Percentiles rank a stretch among this genome's conserved stretches.
phyloP scores from a whole-genome alignment of 2,329 filamentous ascomycete species.

The Colletotrichum sp. region DNA sequence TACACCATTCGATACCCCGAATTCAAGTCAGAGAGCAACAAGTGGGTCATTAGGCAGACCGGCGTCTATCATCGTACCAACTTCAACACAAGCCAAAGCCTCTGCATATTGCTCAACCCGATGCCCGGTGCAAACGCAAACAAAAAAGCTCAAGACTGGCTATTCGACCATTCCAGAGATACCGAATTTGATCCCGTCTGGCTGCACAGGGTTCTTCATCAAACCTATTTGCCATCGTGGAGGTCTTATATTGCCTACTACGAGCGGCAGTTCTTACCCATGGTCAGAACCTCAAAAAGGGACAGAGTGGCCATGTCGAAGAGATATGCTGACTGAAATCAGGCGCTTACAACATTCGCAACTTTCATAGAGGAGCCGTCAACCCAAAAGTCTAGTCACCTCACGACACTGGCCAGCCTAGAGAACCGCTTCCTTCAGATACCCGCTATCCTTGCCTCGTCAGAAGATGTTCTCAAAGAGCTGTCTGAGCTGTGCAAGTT shows the following conservation, averaged over 20 bases:
- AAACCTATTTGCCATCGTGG: background rate
- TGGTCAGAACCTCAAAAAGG: background rate
- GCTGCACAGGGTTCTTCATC: background rate
- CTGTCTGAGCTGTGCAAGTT: background rate
- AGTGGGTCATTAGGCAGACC: background rate
- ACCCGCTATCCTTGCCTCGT: background rate
- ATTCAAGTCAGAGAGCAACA: background rate
- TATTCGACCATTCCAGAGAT: background rate
- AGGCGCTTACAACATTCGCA: background rate
- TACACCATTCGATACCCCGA: background rate
- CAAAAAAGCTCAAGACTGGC: background rate
- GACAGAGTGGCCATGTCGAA: rapidly evolving
- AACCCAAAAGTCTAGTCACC: background rate
- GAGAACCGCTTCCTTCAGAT: background rate
- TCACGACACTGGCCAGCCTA: background rate
- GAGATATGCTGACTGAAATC: background rate
- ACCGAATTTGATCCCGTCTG: background rate
- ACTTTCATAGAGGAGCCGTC: background rate
- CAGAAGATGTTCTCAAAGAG: conserved; percentile 9
- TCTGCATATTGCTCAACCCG: background rate
- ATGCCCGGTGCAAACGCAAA: background rate
- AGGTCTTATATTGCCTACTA: background rate
- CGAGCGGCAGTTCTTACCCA: background rate
- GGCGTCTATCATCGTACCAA: background rate
- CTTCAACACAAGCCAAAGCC: background rate